These are phyloP conservation scores for Pyricularia pennisetigena DNA, from an alignment of 2,329 filamentous ascomycete genomes.

Conservation along the genomic window DNA sequence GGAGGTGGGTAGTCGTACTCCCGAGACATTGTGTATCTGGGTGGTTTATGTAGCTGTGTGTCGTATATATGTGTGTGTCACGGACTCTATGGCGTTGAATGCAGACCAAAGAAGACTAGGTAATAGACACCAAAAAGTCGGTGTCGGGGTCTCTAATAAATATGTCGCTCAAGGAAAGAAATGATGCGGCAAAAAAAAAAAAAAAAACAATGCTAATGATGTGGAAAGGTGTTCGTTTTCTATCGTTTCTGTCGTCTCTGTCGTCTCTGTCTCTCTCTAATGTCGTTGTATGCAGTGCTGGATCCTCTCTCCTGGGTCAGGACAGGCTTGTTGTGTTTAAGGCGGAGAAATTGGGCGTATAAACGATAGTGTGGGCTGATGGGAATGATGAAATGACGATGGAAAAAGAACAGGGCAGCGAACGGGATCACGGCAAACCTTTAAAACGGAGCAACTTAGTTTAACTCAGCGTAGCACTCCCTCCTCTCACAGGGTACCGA, in stretches of 20 bases:
- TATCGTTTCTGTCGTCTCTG: background rate
- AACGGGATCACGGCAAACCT: background rate
- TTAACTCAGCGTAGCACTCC: background rate
- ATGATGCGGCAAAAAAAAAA: too few species aligned
- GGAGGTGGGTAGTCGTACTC: conserved; percentile 1
- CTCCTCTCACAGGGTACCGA: background rate
- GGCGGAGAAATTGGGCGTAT: background rate
- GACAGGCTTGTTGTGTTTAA: background rate
- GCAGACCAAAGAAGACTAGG: background rate
- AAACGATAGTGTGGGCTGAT: background rate
- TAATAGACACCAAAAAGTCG: background rate
- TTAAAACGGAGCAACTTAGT: background rate
- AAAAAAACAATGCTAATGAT: background rate
- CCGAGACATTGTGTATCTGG: background rate
- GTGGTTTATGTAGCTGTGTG: background rate
- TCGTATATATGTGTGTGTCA: background rate
- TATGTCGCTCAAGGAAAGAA: background rate
- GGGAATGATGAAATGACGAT: background rate
- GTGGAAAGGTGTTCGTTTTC: background rate
- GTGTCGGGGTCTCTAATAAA: background rate
- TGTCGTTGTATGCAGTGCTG: background rate
- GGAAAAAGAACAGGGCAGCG: background rate
- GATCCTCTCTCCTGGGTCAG: background rate
- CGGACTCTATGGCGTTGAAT: background rate
- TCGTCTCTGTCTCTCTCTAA: background rate